Evolutionary conservation across 1,139 yeast genomes (phyloP).

Genomic region (Meyerozyma sp.): DNA sequence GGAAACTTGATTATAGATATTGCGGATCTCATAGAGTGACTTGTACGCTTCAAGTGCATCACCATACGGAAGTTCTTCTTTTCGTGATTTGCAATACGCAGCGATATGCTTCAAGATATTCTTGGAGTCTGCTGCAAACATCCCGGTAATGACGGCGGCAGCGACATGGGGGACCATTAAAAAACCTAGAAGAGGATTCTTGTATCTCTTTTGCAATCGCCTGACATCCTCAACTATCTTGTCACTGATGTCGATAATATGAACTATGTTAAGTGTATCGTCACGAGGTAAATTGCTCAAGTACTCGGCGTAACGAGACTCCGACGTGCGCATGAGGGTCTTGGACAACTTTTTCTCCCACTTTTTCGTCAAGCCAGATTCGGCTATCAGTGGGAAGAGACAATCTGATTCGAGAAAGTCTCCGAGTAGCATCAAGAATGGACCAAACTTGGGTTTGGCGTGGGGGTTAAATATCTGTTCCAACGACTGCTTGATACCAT

Average conservation of each 20-base stretch:
- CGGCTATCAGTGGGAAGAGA: constrained; percentile 30
- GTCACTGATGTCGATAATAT: constrained; percentile 58
- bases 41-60: constrained; percentile 62
- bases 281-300: constrained; percentile 63
- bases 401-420: constrained; percentile 48
- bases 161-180: constrained; percentile 51
- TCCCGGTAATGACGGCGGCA: constrained; percentile 51
- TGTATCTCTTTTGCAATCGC: constrained; percentile 55
- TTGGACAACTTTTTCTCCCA: constrained; percentile 51
- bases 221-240: constrained; percentile 47
- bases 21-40: constrained; percentile 50
- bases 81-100: constrained; percentile 31
- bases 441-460: constrained; percentile 59
- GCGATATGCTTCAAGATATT: constrained; percentile 56
- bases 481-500: constrained; percentile 41
- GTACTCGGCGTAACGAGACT: constrained; percentile 52
- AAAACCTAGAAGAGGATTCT: constrained; percentile 55
- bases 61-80: constrained; percentile 42
- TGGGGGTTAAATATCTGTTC: constrained; percentile 40
- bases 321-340: constrained; percentile 49
- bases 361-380: constrained; percentile 36
- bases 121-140: constrained; percentile 61
- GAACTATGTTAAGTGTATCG: constrained; percentile 48
- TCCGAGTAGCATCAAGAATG: constrained; percentile 46
- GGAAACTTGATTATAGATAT: constrained; percentile 47